These are phyloP conservation scores for Yamadazyma oceani DNA, from an alignment of 1,139 yeast genomes.

Conservation along the genomic window DNA sequence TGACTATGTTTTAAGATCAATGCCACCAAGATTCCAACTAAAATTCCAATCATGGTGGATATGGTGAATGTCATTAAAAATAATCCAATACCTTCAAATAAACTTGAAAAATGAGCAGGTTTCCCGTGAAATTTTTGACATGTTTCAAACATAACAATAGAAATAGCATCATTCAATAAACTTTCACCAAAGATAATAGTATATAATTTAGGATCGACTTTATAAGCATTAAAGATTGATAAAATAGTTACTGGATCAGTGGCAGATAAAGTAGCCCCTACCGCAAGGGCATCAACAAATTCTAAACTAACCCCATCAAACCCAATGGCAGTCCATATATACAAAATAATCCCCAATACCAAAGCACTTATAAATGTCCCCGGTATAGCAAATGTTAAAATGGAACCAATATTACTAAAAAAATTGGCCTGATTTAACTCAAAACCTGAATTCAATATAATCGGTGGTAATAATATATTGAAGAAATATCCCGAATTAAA, in stretches of 20 bases:
- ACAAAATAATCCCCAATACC: conserved; percentile 82
- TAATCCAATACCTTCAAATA: conserved; percentile 92
- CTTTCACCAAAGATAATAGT: conserved; percentile 98
- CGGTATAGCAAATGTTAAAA: conserved; percentile 92
- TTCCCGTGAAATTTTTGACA: conserved; percentile 96
- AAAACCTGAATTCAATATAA: conserved; percentile 92
- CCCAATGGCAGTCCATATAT: conserved; percentile 89
- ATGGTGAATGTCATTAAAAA: conserved; percentile 92
- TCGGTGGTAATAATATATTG: conserved; percentile 92
- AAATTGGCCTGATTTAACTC: conserved; percentile 95
- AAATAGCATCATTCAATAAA: conserved; percentile 91
- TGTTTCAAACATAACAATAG: conserved; percentile 98
- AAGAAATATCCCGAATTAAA: conserved; percentile 94
- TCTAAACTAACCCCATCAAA: conserved; percentile 85
- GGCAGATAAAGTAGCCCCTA: conserved; percentile 96
- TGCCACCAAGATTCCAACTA: conserved; percentile 87
- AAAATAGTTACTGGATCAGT: conserved; percentile 98
- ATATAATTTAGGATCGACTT: conserved; percentile 95
- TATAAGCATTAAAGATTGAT: conserved; percentile 94
- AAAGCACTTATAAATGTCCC: conserved; percentile 93
- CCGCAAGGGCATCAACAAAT: conserved; percentile 93
- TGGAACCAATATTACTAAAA: conserved; percentile 88
- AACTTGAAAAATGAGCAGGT: conserved; percentile 65
- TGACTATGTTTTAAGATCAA: conserved; percentile 88
- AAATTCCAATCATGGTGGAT: conserved; percentile 86